Evolutionary conservation across 2,329 filamentous ascomycete species (phyloP).

Genomic region (Clathrospora elynae): DNA sequence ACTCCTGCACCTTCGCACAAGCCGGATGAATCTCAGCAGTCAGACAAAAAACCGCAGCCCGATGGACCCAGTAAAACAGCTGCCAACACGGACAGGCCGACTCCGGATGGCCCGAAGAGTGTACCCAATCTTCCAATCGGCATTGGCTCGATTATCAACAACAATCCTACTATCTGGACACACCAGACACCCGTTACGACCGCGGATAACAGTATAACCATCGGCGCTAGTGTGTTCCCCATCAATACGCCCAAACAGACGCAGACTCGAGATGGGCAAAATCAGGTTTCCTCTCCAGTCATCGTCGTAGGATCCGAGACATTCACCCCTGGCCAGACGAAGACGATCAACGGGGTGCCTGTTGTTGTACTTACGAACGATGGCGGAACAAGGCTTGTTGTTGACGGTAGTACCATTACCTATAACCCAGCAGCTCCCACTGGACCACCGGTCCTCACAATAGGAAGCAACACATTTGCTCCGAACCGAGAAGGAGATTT

Average conservation of each 20-base stretch:
- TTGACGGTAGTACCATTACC: constrained; percentile 35
- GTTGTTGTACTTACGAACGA: constrained; percentile 32
- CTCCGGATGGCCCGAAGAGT: constrained; percentile 3
- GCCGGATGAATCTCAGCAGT: background rate
- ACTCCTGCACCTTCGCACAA: background rate
- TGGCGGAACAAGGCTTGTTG: constrained; percentile 31
- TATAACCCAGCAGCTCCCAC: constrained; percentile 27
- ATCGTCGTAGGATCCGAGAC: constrained; percentile 37
- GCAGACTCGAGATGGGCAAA: constrained; percentile 7
- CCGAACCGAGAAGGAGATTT: constrained; percentile 43
- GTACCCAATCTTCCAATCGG: constrained; percentile 17
- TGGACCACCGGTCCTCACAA: constrained; percentile 28
- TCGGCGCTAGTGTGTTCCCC: constrained; percentile 28
- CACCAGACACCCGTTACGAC: constrained; percentile 9
- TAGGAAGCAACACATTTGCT: constrained; percentile 35
- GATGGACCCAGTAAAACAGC: constrained; percentile 1
- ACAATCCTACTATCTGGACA: constrained; percentile 14
- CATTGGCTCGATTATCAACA: constrained; percentile 21
- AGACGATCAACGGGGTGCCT: constrained; percentile 40
- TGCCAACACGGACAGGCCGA: constrained; percentile 4
- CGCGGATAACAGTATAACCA: constrained; percentile 18
- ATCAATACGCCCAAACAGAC: constrained; percentile 25
- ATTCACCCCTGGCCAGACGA: constrained; percentile 38
- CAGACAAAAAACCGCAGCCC: constrained; percentile 4
- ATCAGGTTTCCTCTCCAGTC: constrained; percentile 12